Percentiles rank a stretch among this genome's conserved stretches.
phyloP scores from a whole-genome alignment of 2,329 filamentous ascomycete genomes.

The Lasiodiplodia citricola region DNA sequence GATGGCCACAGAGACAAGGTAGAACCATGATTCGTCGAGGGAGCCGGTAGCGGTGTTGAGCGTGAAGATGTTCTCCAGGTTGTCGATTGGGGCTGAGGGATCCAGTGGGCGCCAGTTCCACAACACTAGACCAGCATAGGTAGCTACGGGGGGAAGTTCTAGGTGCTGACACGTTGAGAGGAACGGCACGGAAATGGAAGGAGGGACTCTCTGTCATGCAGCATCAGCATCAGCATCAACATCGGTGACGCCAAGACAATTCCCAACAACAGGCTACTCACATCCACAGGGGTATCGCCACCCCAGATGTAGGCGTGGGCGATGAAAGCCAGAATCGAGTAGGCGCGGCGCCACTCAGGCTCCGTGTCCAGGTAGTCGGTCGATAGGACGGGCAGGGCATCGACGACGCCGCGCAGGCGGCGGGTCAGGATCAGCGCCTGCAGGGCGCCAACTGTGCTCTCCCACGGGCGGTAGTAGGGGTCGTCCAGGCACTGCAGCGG shows the following conservation, averaged over 20 bases:
- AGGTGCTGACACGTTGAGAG: conserved; percentile 76
- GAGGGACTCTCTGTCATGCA: conserved; percentile 66
- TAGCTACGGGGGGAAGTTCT: conserved; percentile 89
- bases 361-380: conserved; percentile 81
- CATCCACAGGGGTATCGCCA: conserved; percentile 74
- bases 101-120: conserved; percentile 99
- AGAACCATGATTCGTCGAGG: conserved; percentile 98
- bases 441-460: conserved; percentile 81
- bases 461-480: conserved; percentile 94
- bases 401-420: conserved; percentile 78
- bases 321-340: conserved; percentile 77
- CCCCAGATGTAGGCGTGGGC: conserved; percentile 92
- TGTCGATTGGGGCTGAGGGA: conserved; percentile 77
- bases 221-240: conserved; percentile 5
- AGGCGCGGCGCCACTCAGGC: conserved; percentile 89
- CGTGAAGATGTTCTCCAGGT: conserved; percentile 85
- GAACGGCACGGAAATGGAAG: conserved; percentile 82
- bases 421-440: conserved; percentile 86
- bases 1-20: conserved; percentile 92
- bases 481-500: conserved; percentile 83
- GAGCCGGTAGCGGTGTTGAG: conserved; percentile 92
- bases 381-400: conserved; percentile 81
- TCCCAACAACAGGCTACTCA: conserved; percentile 43
- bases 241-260: not conserved
- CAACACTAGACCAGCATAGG: conserved; percentile 87